phyloP scores from a whole-genome alignment of 495 filamentous ascomycete genomes.

The Annulohypoxylon bovei region DNA sequence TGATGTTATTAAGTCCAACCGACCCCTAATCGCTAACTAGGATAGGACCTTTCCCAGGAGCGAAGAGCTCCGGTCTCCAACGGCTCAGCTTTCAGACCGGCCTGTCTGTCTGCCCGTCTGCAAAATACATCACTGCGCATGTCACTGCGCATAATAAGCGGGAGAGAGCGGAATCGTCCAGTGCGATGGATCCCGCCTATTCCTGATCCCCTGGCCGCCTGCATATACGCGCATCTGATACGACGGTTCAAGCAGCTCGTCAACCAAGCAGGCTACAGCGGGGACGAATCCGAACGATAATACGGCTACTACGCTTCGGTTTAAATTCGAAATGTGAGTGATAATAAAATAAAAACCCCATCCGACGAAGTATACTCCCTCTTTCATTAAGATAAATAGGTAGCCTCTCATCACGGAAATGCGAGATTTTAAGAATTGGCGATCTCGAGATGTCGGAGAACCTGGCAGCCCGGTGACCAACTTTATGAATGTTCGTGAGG shows the following conservation, averaged over 20 bases:
- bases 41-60: neutral
- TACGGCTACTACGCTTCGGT: neutral
- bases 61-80: neutral
- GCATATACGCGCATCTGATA: slow-evolving; percentile 10
- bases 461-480: neutral
- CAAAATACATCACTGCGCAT: slow-evolving; percentile 1
- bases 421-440: neutral
- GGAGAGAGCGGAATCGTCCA: neutral
- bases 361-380: neutral
- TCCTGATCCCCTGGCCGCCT: neutral
- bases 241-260: neutral
- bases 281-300: neutral
- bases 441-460: slow-evolving; percentile 4
- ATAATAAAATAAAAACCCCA: neutral
- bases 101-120: neutral
- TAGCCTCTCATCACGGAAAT: neutral
- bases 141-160: neutral
- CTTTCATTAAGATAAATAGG: neutral
- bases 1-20: neutral
- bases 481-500: neutral
- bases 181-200: slow-evolving; percentile 11
- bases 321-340: neutral
- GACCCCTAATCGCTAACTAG: slow-evolving; percentile 1
- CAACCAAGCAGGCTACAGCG: slow-evolving; percentile 7
- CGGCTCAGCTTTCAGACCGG: neutral